phyloP scores from a whole-genome alignment of 306 rosid genomes.

The Fagus crenata region DNA sequence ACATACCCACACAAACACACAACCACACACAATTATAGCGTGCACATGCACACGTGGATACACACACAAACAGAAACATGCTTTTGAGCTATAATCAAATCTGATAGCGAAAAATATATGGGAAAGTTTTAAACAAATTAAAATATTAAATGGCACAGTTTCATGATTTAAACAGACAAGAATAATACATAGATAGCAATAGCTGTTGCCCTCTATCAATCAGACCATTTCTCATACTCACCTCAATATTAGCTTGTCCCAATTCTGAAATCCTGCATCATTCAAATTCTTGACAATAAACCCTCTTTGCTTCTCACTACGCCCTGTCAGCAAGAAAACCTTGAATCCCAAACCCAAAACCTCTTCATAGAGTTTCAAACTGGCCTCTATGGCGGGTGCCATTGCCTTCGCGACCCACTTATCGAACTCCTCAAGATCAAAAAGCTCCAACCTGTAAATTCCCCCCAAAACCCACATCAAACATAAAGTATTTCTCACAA shows the following conservation, averaged over 20 bases:
- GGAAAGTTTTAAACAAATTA: not conserved
- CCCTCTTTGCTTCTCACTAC: constrained; percentile 61
- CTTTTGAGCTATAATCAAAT: not conserved
- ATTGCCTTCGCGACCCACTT: constrained; percentile 71
- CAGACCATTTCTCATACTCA: constrained; percentile 22
- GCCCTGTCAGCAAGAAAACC: constrained; percentile 85
- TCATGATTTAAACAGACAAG: not conserved
- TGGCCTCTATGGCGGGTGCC: constrained; percentile 64
- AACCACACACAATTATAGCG: too few relatives aligned
- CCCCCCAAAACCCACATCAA: constrained; percentile 17
- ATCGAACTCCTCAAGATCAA: constrained; percentile 56
- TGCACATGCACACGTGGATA: not conserved
- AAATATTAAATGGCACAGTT: not conserved
- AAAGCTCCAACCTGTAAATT: constrained; percentile 59
- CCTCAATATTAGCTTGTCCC: constrained; percentile 86
- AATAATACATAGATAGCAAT: constrained; percentile 8
- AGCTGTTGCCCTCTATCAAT: not conserved
- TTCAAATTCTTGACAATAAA: constrained; percentile 67
- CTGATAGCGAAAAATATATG: not conserved
- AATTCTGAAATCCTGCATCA: constrained; percentile 63
- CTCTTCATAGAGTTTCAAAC: constrained; percentile 78
- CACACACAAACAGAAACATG: not conserved
- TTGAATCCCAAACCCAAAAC: constrained; percentile 67
- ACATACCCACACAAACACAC: not conserved
- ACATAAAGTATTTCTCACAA: not conserved